Evolutionary conservation across 148 eudicot genomes (phyloP), one percentile per base, ranked within the genome.

Genomic region (Fagopyrum esculentum): DNA sequence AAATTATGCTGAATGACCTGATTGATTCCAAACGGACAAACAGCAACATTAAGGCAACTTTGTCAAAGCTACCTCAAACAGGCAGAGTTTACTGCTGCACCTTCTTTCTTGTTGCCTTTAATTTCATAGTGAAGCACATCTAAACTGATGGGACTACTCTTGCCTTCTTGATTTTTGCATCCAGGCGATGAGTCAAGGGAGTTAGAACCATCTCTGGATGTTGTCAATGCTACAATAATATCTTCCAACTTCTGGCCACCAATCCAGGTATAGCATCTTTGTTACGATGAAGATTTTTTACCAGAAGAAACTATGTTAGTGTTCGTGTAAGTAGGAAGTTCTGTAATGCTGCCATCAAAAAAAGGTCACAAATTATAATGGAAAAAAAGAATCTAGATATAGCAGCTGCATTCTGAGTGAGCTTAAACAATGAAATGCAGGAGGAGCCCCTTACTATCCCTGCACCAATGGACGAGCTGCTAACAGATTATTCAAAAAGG

Each of bases 161-260:
- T 71, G 19, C 29, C 26, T 45, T 48, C 35, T 9, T 71, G 72
- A 69, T 71, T 7, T 73, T 77, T 49, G n/a, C 72, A 74, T 81
- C 44, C 76, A 89, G 89, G 77, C 77, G 86, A 76, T 74, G 87
- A 83, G 55, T 60, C 45, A 8, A 78, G 73, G 77, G 89, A 86
- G 73, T 19, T 75, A 83, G 94, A 73, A 16, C 70, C 85, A 45
- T 90, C 93, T 52, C 81, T 86, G 44, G 88, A 89, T 79, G 80
- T 80, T 76, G 78, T 95, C 76, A 85, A 80, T 87, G 87, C 99
- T 78, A 90, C 99, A 15, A 92, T 95, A 77, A 84, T 95, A 81
- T 95, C 99, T 35, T 84, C 96, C 72, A 95, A 95, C 83, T 95
- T 95, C 84, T 95, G 99, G 99, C 97, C 99, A 72, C 93, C 97